Evolutionary conservation across 225 moss, liverwort and hornwort genomes (phyloP).

Genomic region (Takakia lepidozioides): DNA sequence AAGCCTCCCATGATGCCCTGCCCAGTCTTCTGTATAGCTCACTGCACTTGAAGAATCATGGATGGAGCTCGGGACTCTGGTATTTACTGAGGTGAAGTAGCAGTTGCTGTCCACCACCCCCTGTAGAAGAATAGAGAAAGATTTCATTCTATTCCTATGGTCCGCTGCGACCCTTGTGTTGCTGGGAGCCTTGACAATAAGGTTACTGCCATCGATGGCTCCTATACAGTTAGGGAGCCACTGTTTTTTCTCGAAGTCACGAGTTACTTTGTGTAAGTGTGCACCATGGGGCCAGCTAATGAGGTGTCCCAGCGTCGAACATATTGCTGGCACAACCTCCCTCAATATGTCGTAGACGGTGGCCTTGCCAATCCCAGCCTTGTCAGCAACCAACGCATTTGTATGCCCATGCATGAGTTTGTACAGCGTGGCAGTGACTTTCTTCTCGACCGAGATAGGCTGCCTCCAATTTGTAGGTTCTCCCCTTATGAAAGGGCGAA

Average conservation of each 20-base stretch:
- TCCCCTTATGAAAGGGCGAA: neutral
- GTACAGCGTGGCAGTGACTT: neutral
- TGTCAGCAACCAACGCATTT: neutral
- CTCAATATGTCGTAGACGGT: neutral
- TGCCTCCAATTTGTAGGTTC: neutral
- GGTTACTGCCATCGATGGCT: neutral
- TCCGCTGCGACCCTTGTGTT: neutral
- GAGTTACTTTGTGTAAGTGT: neutral
- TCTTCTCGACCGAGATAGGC: neutral
- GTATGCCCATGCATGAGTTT: slow-evolving; percentile 2
- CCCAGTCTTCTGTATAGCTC: too few species aligned
- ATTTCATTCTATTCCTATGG: neutral
- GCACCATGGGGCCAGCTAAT: neutral
- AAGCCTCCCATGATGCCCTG: too few species aligned
- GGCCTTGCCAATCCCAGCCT: neutral
- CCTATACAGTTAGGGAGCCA: slow-evolving; percentile 2
- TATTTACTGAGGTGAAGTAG: neutral
- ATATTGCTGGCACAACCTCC: neutral
- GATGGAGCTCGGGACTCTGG: neutral
- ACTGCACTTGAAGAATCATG: slow-evolving; percentile 2
- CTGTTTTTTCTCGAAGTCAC: neutral
- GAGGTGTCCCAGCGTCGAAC: neutral
- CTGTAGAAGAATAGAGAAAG: neutral
- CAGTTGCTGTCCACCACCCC: neutral
- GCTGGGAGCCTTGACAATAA: neutral